Conservation (phyloP, 129 eudicot genomes). For the Tagetes erecta region DNA sequence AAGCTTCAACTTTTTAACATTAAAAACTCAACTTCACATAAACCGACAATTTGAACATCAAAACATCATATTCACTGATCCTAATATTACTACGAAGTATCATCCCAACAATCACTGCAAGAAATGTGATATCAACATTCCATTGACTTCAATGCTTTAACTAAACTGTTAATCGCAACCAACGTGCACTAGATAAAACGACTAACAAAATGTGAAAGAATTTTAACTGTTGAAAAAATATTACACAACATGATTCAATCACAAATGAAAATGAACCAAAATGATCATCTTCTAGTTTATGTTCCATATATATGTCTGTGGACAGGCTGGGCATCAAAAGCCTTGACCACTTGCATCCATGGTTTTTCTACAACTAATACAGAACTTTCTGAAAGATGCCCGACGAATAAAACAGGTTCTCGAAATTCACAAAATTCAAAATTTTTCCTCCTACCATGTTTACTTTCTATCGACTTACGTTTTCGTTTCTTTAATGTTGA, state of each 20-base stretch:
- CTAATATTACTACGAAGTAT: background rate
- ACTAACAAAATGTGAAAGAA: constrained; percentile 9
- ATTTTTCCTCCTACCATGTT: constrained; percentile 50
- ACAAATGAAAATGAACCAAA: constrained; percentile 15
- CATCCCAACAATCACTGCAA: background rate
- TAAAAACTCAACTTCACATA: too few relatives aligned
- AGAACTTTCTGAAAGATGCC: constrained; percentile 67
- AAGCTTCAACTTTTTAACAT: too few relatives aligned
- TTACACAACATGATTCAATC: constrained; percentile 19
- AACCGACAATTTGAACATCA: background rate
- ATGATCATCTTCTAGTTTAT: constrained; percentile 31
- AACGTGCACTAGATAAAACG: background rate
- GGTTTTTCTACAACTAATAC: constrained; percentile 73
- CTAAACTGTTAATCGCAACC: background rate
- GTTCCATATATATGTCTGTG: constrained; percentile 89
- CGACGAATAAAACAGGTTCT: constrained; percentile 82
- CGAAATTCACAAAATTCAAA: constrained; percentile 63
- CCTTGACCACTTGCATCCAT: constrained; percentile 70
- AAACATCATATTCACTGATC: background rate
- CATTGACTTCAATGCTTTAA: background rate
- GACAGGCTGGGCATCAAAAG: constrained; percentile 67
- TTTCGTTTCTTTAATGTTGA: constrained; percentile 45
- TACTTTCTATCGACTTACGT: constrained; percentile 54
- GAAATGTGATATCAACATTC: background rate
- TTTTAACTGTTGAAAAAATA: constrained; percentile 11